These are phyloP conservation scores for Blastocystis sp. DNA, from an alignment of 352 stramenopile species.

Conservation along the genomic window DNA sequence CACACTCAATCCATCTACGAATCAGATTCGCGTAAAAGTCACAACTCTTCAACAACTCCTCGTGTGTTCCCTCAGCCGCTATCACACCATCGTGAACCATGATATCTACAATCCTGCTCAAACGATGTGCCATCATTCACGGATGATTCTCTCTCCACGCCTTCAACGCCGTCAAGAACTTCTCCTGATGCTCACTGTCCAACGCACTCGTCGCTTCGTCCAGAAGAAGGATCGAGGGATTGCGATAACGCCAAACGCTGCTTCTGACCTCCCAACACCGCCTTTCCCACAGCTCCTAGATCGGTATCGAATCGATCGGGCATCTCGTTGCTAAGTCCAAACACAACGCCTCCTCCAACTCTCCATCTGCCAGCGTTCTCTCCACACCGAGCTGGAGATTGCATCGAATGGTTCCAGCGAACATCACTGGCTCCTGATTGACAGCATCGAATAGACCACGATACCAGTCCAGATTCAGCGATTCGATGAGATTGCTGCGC, in stretches of 20 bases:
- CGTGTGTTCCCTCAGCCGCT: constrained; percentile 75
- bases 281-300: constrained; percentile 68
- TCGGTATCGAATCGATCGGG: constrained; percentile 65
- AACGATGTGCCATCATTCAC: constrained; percentile 62
- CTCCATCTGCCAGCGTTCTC: constrained; percentile 65
- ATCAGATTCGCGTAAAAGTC: neutral
- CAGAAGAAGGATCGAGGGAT: constrained; percentile 70
- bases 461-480: constrained; percentile 62
- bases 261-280: constrained; percentile 74
- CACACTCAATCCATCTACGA: neutral
- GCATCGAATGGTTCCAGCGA: constrained; percentile 68
- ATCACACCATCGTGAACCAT: constrained; percentile 71
- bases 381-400: constrained; percentile 71
- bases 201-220: constrained; percentile 72
- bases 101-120: constrained; percentile 75
- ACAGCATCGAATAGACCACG: constrained; percentile 72
- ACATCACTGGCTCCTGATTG: constrained; percentile 77
- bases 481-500: too few species aligned
- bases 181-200: constrained; percentile 73
- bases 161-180: constrained; percentile 68
- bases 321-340: constrained; percentile 60
- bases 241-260: constrained; percentile 74
- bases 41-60: constrained; percentile 66
- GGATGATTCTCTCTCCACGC: neutral
- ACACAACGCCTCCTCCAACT: constrained; percentile 66